phyloP scores from a whole-genome alignment of 139 green algal species.

The Micractinium sp. region DNA sequence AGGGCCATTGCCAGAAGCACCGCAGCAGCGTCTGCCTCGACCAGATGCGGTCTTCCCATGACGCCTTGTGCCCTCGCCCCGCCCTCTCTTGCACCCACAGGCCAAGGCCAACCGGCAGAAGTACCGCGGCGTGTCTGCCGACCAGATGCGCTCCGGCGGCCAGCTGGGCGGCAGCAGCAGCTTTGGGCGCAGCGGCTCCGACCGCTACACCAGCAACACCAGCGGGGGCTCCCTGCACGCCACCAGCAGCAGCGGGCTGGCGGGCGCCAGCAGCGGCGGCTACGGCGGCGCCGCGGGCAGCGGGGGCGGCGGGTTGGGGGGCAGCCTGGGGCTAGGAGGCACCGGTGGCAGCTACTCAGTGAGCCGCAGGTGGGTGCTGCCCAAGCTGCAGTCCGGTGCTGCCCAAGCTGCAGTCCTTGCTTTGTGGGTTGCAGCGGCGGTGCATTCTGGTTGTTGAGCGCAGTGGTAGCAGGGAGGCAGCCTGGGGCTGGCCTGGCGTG shows the following conservation, averaged over 20 bases:
- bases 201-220: slow-evolving; percentile 1
- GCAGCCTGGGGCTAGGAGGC: background rate
- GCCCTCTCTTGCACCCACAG: slow-evolving; percentile 20
- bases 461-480: too few relatives aligned
- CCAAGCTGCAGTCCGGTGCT: background rate
- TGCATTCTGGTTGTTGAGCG: too few relatives aligned
- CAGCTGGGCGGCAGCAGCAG: background rate
- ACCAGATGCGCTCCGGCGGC: too few relatives aligned
- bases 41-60: background rate
- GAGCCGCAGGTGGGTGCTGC: slow-evolving; percentile 11
- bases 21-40: background rate
- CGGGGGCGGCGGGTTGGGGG: background rate
- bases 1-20: background rate
- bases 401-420: too few relatives aligned
- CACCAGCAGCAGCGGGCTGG: background rate
- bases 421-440: too few relatives aligned
- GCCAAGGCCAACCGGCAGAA: slow-evolving; percentile 74
- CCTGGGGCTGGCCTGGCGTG: too few relatives aligned
- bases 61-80: background rate
- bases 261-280: background rate
- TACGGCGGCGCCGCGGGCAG: background rate
- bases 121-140: slow-evolving; percentile 43
- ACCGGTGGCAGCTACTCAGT: background rate
- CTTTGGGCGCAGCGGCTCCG: slow-evolving; percentile 1
- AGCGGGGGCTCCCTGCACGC: background rate